These are phyloP conservation scores for Macrophomina phaseolina DNA, from an alignment of 2,329 filamentous ascomycete genomes.

Conservation along the genomic window DNA sequence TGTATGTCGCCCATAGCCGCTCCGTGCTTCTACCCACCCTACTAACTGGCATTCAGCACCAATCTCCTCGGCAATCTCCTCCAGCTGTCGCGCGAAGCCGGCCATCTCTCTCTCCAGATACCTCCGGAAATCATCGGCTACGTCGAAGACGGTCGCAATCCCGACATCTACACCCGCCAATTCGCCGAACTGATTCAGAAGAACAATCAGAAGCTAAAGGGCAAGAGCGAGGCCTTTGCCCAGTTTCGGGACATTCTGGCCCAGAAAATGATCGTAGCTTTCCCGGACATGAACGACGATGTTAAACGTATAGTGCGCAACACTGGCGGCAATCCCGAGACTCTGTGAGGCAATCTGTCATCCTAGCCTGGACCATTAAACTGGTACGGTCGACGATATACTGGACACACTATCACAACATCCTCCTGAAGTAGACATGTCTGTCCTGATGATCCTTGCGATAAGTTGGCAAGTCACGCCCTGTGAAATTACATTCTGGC, in stretches of 20 bases:
- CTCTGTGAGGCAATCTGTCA: neutral
- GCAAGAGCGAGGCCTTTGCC: constrained; percentile 64
- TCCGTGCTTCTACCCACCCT: neutral
- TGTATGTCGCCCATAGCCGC: constrained; percentile 47
- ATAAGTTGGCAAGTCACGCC: no score
- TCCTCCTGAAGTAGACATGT: no score
- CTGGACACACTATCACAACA: no score
- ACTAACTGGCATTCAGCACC: constrained; percentile 17
- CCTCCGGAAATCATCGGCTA: constrained; percentile 68
- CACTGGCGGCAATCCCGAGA: constrained; percentile 43
- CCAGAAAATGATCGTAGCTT: constrained; percentile 61
- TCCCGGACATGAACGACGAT: constrained; percentile 62
- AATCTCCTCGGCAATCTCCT: constrained; percentile 59
- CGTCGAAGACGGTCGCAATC: constrained; percentile 67
- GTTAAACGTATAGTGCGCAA: constrained; percentile 57
- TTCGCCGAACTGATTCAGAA: constrained; percentile 69
- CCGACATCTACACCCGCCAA: constrained; percentile 70
- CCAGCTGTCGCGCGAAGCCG: constrained; percentile 56
- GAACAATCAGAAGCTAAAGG: constrained; percentile 67
- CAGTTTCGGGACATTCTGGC: constrained; percentile 65
- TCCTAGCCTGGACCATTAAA: no score
- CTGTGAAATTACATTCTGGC: no score
- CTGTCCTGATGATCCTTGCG: no score
- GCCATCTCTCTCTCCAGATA: constrained; percentile 58
- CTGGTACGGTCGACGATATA: no score